These are phyloP conservation scores for Ophiosphaerella narmari DNA, from an alignment of 2,329 filamentous ascomycete species.

Conservation along the genomic window DNA sequence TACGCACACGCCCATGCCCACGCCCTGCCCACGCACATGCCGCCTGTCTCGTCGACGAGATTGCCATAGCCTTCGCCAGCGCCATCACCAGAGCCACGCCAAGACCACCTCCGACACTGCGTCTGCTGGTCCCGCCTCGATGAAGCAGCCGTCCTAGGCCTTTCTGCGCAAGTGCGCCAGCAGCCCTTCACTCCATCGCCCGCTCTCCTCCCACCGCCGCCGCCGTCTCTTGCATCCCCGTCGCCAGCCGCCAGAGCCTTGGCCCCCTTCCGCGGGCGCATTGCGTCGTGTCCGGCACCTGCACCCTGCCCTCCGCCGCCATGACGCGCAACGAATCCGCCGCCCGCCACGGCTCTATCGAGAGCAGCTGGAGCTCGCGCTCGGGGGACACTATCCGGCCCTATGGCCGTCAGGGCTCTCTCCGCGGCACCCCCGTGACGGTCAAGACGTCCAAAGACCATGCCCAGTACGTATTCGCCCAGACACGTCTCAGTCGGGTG, in stretches of 20 bases:
- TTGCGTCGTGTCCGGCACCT: slow-evolving; percentile 16
- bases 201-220: slow-evolving; percentile 16
- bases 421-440: slow-evolving; percentile 47
- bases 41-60: too few species aligned
- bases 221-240: neutral
- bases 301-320: slow-evolving; percentile 18
- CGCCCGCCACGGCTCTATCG: slow-evolving; percentile 68
- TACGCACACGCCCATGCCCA: too few species aligned
- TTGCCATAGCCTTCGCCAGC: neutral
- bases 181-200: slow-evolving; percentile 26
- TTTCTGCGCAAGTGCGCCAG: slow-evolving; percentile 40
- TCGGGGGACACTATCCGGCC: slow-evolving; percentile 68
- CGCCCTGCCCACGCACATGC: too few species aligned
- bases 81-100: slow-evolving; percentile 23
- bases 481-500: slow-evolving; percentile 1
- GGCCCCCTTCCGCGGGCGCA: slow-evolving; percentile 16
- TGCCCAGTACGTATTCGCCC: slow-evolving; percentile 46
- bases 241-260: slow-evolving; percentile 4
- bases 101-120: slow-evolving; percentile 6
- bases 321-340: slow-evolving; percentile 71
- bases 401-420: slow-evolving; percentile 43
- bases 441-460: slow-evolving; percentile 63
- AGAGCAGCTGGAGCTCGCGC: slow-evolving; percentile 69
- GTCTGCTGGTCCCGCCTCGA: slow-evolving; percentile 30
- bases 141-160: slow-evolving; percentile 47